Conservation (phyloP, 2,329 filamentous ascomycete species). For the Hypoxylon sp. region DNA sequence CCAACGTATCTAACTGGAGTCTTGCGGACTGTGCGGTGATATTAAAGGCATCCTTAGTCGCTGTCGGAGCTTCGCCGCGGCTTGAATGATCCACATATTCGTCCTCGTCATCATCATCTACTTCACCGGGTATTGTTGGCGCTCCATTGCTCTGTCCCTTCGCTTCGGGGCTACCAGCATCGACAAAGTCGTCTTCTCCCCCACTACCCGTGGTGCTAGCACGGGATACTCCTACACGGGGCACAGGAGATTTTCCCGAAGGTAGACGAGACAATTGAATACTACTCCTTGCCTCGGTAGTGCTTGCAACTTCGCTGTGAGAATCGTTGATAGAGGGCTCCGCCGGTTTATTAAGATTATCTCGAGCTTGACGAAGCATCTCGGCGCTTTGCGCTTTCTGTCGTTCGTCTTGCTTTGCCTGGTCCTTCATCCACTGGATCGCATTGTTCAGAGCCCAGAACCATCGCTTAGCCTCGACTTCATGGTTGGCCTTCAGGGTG, state of each 20-base stretch:
- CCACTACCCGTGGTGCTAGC: slow-evolving; percentile 64
- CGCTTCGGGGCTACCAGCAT: slow-evolving; percentile 62
- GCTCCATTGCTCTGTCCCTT: slow-evolving; percentile 56
- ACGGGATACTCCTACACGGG: slow-evolving; percentile 56
- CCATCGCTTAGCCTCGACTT: slow-evolving; percentile 98
- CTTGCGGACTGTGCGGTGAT: slow-evolving; percentile 97
- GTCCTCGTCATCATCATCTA: slow-evolving; percentile 73
- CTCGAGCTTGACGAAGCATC: slow-evolving; percentile 82
- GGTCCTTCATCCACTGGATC: slow-evolving; percentile 98
- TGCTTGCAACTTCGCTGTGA: slow-evolving; percentile 67
- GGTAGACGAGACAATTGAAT: slow-evolving; percentile 62
- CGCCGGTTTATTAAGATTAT: slow-evolving; percentile 74
- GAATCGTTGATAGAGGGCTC: slow-evolving; percentile 63
- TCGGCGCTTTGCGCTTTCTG: slow-evolving; percentile 82
- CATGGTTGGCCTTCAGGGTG: slow-evolving; percentile 96
- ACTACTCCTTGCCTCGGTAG: slow-evolving; percentile 64
- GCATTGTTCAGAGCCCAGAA: slow-evolving; percentile 99
- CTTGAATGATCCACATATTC: slow-evolving; percentile 87
- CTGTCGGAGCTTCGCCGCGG: slow-evolving; percentile 78
- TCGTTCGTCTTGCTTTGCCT: slow-evolving; percentile 89
- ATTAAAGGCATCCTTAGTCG: slow-evolving; percentile 93
- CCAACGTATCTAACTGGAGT: slow-evolving; percentile 90
- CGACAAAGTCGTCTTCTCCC: slow-evolving; percentile 67
- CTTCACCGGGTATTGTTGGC: slow-evolving; percentile 57
- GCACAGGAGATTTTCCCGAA: slow-evolving; percentile 54